Evolutionary conservation across 2,329 filamentous ascomycete genomes (phyloP).

Genomic region (Chalaropsis thielavioides): DNA sequence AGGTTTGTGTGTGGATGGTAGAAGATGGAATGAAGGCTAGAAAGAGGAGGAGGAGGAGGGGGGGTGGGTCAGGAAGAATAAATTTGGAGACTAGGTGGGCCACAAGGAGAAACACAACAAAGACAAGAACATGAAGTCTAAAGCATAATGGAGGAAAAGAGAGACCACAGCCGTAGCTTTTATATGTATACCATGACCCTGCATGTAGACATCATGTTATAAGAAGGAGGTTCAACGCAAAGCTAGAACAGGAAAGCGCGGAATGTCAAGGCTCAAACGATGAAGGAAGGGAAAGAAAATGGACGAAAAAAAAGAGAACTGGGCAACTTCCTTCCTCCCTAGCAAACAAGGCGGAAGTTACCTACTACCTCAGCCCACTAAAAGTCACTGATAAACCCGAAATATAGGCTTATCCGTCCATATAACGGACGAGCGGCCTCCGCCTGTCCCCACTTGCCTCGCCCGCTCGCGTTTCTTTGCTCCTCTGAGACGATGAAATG

Average conservation of each 20-base stretch:
- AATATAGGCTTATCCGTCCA: not conserved
- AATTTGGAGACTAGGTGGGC: no score
- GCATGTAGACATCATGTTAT: not conserved
- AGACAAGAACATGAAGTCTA: not conserved
- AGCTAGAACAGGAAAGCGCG: not conserved
- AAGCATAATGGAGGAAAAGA: not conserved
- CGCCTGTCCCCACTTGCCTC: no score
- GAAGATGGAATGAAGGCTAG: not conserved
- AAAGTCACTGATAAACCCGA: not conserved
- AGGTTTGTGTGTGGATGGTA: not conserved
- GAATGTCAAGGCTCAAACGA: not conserved
- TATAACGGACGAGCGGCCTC: no score
- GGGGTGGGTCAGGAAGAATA: not conserved
- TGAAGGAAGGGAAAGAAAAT: not conserved
- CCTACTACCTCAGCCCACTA: not conserved
- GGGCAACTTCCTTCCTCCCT: not conserved
- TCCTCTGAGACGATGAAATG: no score
- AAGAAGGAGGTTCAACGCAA: not conserved
- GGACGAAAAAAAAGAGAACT: not conserved
- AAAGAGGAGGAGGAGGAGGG: not conserved
- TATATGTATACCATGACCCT: not conserved
- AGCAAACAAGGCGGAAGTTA: not conserved
- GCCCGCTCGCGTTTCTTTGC: no score
- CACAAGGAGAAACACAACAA: not conserved
- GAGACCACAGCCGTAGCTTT: not conserved